Evolutionary conservation across 352 stramenopile genomes (phyloP), one percentile per base, ranked within the genome.

Genomic region (Phytophthora idaei): DNA sequence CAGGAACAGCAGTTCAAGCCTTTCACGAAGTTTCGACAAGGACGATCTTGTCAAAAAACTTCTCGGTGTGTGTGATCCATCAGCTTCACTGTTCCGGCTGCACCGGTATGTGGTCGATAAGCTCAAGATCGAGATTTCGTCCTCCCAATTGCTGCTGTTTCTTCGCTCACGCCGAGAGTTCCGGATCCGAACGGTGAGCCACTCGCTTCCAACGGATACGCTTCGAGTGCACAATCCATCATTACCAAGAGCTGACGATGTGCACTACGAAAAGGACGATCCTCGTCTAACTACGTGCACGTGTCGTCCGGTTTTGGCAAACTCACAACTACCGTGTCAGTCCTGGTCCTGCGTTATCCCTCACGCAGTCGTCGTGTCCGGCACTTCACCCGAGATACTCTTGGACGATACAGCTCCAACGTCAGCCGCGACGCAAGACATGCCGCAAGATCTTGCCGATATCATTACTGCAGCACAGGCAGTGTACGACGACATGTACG

Each of bases 301-400:
- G 28, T 93, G 85, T 61, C 37, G 51, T 66, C 44, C 32, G 41
- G 53, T 41, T 8, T 74, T 61, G 25, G 52, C 57, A 5, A 36
- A 21, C 5, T 76, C 67, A 0, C 63, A 76, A 4, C 21, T 64
- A 15, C 83, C 85, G 3, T 93, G 85, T 42, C 64, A 80, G 25
- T 89, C 79, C 3, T 67, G 85, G 39, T 64, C 83, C 0, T 93
- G 85, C 42, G 48, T 89, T 14, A 57, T 93, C 4, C 82, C 78
- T 0, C 82, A 93, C 41, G 68, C 72, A 21, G 54, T 91, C 4
- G 67, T 90, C 29, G 65, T 93, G 15, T 81, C 60, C 21, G 76
- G 64, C 34, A 45, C 50, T 49, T 73, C 44, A 47, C 49, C 45
- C 8, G 58, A 76, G 11, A 37, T 73, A 28, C 55, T 64, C 4